Conservation (phyloP, 352 stramenopile species). For the Thalassiosira hispida region DNA sequence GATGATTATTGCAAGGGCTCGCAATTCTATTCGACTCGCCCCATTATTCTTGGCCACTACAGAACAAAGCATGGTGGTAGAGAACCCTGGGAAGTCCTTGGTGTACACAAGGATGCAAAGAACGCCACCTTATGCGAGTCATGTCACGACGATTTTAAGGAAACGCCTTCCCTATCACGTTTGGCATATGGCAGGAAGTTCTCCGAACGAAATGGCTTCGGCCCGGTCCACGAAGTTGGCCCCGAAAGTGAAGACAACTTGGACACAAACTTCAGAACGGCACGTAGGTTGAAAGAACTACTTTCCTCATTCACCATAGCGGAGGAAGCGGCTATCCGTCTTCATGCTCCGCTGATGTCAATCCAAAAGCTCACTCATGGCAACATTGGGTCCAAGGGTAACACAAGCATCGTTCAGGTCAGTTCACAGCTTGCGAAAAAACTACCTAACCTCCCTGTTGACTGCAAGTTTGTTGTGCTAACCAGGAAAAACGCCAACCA, state of each 20-base stretch:
- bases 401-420: neutral
- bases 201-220: neutral
- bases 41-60: too few species aligned
- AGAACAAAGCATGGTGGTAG: too few species aligned
- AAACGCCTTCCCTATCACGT: too few species aligned
- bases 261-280: neutral
- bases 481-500: neutral
- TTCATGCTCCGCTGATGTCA: constrained; percentile 10
- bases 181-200: neutral
- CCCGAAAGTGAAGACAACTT: neutral
- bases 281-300: neutral
- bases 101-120: neutral
- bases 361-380: neutral
- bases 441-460: neutral
- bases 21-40: too few species aligned
- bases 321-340: constrained; percentile 7
- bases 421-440: neutral
- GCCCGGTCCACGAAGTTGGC: neutral
- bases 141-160: too few species aligned
- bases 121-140: neutral
- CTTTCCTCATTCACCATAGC: neutral
- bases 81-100: too few species aligned
- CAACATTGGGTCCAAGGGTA: constrained; percentile 12
- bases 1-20: too few species aligned
- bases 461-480: constrained; percentile 1